Conservation (phyloP, 2,329 filamentous ascomycete species). For the Colletotrichum karsti region DNA sequence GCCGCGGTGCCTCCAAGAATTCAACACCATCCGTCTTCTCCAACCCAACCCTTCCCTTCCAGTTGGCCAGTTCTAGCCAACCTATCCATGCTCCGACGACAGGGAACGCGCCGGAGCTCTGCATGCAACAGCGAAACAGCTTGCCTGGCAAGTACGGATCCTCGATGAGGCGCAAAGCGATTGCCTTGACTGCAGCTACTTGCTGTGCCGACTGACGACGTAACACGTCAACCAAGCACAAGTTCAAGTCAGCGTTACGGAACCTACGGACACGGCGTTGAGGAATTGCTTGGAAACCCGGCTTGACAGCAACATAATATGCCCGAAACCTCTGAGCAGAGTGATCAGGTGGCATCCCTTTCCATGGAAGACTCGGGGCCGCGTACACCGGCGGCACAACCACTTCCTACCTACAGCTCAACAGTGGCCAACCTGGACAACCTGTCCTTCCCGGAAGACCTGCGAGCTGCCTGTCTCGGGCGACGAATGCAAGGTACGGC, state of each 20-base stretch:
- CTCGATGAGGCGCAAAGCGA: neutral
- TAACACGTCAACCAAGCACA: constrained; percentile 1
- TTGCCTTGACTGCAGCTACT: constrained; percentile 3
- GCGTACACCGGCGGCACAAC: neutral
- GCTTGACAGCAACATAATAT: neutral
- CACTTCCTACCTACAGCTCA: neutral
- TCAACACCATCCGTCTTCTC: too few species aligned
- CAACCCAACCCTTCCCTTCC: neutral
- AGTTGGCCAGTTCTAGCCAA: neutral
- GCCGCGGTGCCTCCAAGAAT: too few species aligned
- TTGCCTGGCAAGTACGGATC: neutral
- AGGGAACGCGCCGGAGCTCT: neutral
- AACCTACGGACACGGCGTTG: neutral
- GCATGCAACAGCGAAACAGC: neutral
- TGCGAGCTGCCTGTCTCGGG: neutral
- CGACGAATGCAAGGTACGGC: too few species aligned
- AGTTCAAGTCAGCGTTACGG: neutral
- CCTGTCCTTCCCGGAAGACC: neutral
- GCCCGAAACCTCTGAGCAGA: neutral
- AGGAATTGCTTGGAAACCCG: neutral
- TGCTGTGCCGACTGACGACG: neutral
- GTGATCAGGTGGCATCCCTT: constrained; percentile 4
- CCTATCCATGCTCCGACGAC: neutral
- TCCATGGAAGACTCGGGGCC: neutral
- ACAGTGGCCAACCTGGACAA: neutral